Conservation (phyloP, 2,329 filamentous ascomycete genomes). For the Trichocomaceae sp. region DNA sequence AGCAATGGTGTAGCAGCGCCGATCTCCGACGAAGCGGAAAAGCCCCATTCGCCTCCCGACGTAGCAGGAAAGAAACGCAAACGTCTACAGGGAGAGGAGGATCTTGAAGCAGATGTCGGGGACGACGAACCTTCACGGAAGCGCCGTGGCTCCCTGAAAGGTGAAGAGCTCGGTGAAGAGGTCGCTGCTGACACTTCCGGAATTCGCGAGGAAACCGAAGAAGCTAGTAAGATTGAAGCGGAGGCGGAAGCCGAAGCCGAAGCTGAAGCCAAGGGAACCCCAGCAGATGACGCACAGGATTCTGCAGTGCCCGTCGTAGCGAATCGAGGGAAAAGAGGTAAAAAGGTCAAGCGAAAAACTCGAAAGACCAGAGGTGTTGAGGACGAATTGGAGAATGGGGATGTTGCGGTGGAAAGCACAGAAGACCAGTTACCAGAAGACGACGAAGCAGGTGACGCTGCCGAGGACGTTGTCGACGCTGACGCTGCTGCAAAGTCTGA, state of each 20-base stretch:
- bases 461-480: conserved; percentile 40
- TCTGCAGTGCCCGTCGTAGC: conserved; percentile 25
- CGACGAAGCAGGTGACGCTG: conserved; percentile 41
- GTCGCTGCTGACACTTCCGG: conserved; percentile 27
- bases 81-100: conserved; percentile 31
- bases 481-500: conserved; percentile 44
- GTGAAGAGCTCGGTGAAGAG: conserved; percentile 29
- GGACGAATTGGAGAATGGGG: conserved; percentile 31
- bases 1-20: conserved; percentile 22
- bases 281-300: conserved; percentile 28
- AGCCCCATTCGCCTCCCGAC: conserved; percentile 20
- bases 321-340: conserved; percentile 36
- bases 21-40: conserved; percentile 21
- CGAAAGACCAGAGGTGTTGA: conserved; percentile 36
- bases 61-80: conserved; percentile 37
- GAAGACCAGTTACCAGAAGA: conserved; percentile 46
- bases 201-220: conserved; percentile 32
- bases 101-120: conserved; percentile 28
- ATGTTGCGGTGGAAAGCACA: conserved; percentile 38
- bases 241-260: too few species aligned
- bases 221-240: conserved; percentile 22
- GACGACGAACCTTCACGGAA: conserved; percentile 38
- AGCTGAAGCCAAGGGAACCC: conserved; percentile 18
- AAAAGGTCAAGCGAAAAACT: conserved; percentile 42
- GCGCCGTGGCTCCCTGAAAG: conserved; percentile 35